These are phyloP conservation scores for Oidiodendron maius DNA, from an alignment of 495 filamentous ascomycete genomes.

Conservation along the genomic window DNA sequence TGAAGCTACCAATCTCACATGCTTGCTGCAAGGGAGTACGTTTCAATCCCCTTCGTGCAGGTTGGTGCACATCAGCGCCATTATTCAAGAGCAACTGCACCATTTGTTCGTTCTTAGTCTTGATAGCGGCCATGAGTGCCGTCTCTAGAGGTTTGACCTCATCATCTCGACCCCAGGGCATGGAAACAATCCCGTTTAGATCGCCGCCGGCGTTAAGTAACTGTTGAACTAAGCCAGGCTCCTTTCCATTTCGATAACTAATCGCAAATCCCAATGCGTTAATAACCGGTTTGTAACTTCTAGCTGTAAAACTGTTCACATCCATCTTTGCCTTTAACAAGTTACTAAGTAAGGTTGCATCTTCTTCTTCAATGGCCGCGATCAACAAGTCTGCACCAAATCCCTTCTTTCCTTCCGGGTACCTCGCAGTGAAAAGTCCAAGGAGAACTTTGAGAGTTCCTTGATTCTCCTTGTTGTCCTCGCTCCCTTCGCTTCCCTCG, in stretches of 20 bases:
- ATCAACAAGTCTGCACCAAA: constrained; percentile 2
- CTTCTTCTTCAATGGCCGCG: not conserved
- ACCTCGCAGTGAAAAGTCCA: constrained; percentile 7
- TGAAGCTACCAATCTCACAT: constrained; percentile 9
- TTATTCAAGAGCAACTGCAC: too few species aligned
- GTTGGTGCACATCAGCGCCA: constrained; percentile 11
- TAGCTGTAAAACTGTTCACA: constrained; percentile 7
- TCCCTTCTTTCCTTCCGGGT: constrained; percentile 6
- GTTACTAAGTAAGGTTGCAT: not conserved
- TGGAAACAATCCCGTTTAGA: too few species aligned
- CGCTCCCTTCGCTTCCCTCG: not conserved
- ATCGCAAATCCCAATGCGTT: not conserved
- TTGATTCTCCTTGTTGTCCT: too few species aligned
- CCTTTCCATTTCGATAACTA: too few species aligned
- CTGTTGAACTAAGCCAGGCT: too few species aligned
- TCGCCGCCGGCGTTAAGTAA: too few species aligned
- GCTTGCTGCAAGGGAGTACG: constrained; percentile 13
- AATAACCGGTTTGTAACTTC: not conserved
- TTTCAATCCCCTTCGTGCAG: constrained; percentile 10
- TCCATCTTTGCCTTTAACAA: not conserved
- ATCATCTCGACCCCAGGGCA: too few species aligned
- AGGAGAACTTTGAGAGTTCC: constrained; percentile 3
- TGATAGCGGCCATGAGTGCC: too few species aligned
- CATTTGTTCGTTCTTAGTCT: too few species aligned
- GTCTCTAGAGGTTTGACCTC: too few species aligned